Conservation (phyloP, 805 yeast species). For the Wickerhamomyces queroliae region DNA sequence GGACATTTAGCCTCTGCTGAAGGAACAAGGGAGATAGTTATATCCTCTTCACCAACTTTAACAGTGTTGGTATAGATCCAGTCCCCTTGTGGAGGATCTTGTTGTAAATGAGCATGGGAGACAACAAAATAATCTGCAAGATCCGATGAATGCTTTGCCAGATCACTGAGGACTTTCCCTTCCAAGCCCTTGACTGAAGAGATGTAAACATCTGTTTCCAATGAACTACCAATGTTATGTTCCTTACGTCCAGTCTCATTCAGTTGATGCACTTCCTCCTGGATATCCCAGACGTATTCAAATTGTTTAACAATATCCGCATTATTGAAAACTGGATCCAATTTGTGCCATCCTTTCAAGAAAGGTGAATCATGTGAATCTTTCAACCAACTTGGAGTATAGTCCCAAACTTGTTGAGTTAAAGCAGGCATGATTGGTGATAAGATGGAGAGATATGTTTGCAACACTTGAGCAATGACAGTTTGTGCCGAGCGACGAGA, state of each 20-base stretch:
- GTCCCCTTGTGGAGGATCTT: conserved; percentile 8
- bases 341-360: conserved; percentile 20
- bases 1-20: conserved; percentile 68
- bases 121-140: conserved; percentile 56
- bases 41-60: conserved; percentile 22
- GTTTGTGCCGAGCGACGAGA: conserved; percentile 58
- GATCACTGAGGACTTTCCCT: conserved; percentile 6
- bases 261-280: conserved; percentile 41
- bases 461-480: conserved; percentile 54
- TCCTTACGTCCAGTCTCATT: conserved; percentile 53
- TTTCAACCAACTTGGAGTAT: conserved; percentile 29
- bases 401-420: conserved; percentile 85
- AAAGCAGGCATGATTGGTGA: conserved; percentile 81
- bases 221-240: conserved; percentile 44
- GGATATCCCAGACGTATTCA: conserved; percentile 37
- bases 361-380: conserved; percentile 12
- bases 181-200: conserved; percentile 15
- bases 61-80: conserved; percentile 27
- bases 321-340: conserved; percentile 30
- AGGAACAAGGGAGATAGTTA: conserved; percentile 34
- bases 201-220: conserved; percentile 49
- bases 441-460: conserved; percentile 57
- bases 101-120: conserved; percentile 45
- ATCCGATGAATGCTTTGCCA: conserved; percentile 27
- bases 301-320: conserved; percentile 35